Conservation (phyloP, 2,329 filamentous ascomycete genomes). For the Epichloe bromicola region DNA sequence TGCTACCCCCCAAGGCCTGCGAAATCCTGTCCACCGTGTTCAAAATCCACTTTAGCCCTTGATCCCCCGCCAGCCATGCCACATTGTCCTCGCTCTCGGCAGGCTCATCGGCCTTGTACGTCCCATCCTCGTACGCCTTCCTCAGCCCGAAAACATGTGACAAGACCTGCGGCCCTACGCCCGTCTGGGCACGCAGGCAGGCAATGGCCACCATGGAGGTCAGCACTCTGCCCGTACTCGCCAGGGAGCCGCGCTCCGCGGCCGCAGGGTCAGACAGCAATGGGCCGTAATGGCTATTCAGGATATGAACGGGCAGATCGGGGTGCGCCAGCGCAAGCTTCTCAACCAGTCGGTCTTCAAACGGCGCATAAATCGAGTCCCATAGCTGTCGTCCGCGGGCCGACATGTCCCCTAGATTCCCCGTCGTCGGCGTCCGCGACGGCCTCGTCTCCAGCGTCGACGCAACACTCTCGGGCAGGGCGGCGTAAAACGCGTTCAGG, state of each 20-base stretch:
- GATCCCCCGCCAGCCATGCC: slow-evolving; percentile 30
- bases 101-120: slow-evolving; percentile 24
- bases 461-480: slow-evolving; percentile 44
- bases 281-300: slow-evolving; percentile 60
- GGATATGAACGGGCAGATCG: slow-evolving; percentile 68
- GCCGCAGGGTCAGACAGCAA: slow-evolving; percentile 55
- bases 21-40: slow-evolving; percentile 30
- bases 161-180: slow-evolving; percentile 69
- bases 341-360: slow-evolving; percentile 55
- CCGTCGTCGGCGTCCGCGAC: slow-evolving; percentile 37
- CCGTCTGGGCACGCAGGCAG: slow-evolving; percentile 65
- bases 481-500: slow-evolving; percentile 55
- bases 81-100: slow-evolving; percentile 21
- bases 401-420: slow-evolving; percentile 42
- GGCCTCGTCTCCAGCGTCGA: slow-evolving; percentile 40
- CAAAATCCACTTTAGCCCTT: slow-evolving; percentile 35
- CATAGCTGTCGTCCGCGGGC: slow-evolving; percentile 53
- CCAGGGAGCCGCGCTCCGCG: slow-evolving; percentile 23
- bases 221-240: slow-evolving; percentile 52
- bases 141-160: slow-evolving; percentile 71
- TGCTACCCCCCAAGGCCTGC: slow-evolving; percentile 32
- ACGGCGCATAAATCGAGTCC: slow-evolving; percentile 65
- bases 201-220: slow-evolving; percentile 63
- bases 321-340: slow-evolving; percentile 68
- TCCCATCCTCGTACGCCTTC: slow-evolving; percentile 61